Evolutionary conservation across 1,284 basidiomycete genomes (phyloP).

Genomic region (Fomitopsis schrenkii): DNA sequence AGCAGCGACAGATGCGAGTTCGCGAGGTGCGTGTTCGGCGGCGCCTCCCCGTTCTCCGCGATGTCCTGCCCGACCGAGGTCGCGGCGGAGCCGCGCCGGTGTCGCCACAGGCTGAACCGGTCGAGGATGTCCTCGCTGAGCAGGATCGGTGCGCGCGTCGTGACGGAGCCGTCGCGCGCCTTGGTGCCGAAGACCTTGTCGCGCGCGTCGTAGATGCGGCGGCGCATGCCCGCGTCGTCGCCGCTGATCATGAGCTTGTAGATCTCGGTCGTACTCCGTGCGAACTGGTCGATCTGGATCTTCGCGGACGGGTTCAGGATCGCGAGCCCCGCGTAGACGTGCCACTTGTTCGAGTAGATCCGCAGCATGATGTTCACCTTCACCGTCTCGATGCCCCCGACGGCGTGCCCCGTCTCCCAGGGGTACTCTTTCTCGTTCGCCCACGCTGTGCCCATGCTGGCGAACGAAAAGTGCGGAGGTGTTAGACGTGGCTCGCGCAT

Average conservation of each 20-base stretch:
- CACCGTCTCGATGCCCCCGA: conserved; percentile 97
- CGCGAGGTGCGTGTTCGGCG: conserved; percentile 12
- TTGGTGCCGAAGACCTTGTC: conserved; percentile 72
- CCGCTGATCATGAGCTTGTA: conserved; percentile 97
- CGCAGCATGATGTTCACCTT: conserved; percentile 97
- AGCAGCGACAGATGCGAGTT: conserved; percentile 97
- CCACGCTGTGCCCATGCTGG: conserved; percentile 98
- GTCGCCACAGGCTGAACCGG: conserved; percentile 77
- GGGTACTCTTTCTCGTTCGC: conserved; percentile 77
- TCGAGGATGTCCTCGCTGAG: conserved; percentile 87
- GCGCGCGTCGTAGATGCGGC: conserved; percentile 75
- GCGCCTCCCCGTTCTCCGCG: conserved; percentile 3
- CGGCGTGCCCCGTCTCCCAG: conserved; percentile 93
- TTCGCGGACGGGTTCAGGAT: conserved; percentile 94
- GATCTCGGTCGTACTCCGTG: conserved; percentile 80
- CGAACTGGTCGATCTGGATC: conserved; percentile 88
- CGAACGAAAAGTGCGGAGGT: background rate
- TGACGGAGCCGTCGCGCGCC: conserved; percentile 21
- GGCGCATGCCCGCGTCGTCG: conserved; percentile 59
- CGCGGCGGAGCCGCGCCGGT: conserved; percentile 9
- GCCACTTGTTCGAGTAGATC: conserved; percentile 98
- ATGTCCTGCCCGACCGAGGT: background rate
- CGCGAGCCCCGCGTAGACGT: conserved; percentile 97
- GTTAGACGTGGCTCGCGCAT: background rate
- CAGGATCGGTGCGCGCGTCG: conserved; percentile 64